phyloP scores from a whole-genome alignment of 441 rosid species.

The Pelargonium hybrid region DNA sequence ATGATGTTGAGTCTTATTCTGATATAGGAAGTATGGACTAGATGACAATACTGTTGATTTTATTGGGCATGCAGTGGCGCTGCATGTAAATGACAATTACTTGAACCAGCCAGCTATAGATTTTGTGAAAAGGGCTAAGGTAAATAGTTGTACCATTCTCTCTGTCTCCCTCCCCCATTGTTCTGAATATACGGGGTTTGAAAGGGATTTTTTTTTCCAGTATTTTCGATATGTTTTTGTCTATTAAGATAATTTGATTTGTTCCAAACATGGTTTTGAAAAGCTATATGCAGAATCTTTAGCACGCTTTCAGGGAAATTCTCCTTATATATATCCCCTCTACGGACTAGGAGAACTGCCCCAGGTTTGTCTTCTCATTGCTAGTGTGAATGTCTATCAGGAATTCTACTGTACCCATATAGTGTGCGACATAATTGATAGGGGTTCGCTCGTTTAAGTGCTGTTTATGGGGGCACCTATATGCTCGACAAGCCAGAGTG shows the following conservation, averaged over 20 bases:
- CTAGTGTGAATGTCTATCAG: not conserved
- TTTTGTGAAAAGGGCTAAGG: slow-evolving; percentile 60
- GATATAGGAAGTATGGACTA: slow-evolving; percentile 50
- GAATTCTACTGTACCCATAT: not conserved
- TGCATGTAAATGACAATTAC: slow-evolving; percentile 46
- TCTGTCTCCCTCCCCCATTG: too few species aligned
- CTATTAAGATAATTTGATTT: too few species aligned
- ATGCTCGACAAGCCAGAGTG: slow-evolving; percentile 75
- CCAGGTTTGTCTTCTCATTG: slow-evolving; percentile 32
- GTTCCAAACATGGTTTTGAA: slow-evolving; percentile 13
- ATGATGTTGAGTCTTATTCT: too few species aligned
- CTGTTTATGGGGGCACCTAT: slow-evolving; percentile 71
- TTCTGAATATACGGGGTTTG: too few species aligned
- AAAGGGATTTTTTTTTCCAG: too few species aligned
- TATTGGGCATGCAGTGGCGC: slow-evolving; percentile 72
- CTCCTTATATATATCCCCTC: slow-evolving; percentile 61
- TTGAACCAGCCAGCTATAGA: slow-evolving; percentile 55
- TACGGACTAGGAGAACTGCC: slow-evolving; percentile 71
- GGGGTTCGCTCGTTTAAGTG: slow-evolving; percentile 72
- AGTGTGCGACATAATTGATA: slow-evolving; percentile 12
- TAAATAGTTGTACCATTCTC: slow-evolving; percentile 8
- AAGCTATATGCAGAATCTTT: slow-evolving; percentile 66
- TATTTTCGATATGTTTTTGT: too few species aligned
- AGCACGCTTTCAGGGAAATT: slow-evolving; percentile 67
- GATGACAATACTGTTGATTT: slow-evolving; percentile 68